Conservation (phyloP, 768 basidiomycete species). For the Pulveroboletus ravenelii region DNA sequence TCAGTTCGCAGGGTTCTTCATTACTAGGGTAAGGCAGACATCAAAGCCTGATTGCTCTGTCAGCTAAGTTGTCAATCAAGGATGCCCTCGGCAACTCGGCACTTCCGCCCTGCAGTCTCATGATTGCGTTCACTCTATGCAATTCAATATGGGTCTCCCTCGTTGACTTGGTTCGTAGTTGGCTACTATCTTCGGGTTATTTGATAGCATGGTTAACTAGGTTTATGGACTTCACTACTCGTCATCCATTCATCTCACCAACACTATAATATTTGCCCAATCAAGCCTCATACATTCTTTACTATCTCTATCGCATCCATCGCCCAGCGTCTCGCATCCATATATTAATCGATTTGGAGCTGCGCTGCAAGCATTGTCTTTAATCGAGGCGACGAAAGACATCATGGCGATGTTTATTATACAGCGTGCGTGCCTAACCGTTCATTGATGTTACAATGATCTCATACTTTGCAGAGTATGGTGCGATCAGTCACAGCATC, state of each 20-base stretch:
- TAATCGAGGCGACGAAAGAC: constrained; percentile 18
- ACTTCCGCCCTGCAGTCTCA: constrained; percentile 4
- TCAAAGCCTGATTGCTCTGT: not conserved
- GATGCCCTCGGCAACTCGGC: constrained; percentile 16
- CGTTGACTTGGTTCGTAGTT: constrained; percentile 22
- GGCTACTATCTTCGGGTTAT: not conserved
- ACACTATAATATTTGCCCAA: constrained; percentile 21
- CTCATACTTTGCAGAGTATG: constrained; percentile 25
- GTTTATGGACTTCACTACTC: constrained; percentile 19
- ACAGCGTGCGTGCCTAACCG: constrained; percentile 16
- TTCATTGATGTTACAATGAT: not conserved
- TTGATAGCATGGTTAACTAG: constrained; percentile 10
- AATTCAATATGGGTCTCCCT: constrained; percentile 18
- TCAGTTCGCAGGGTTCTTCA: constrained; percentile 33
- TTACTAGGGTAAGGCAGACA: constrained; percentile 21
- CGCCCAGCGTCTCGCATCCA: constrained; percentile 1
- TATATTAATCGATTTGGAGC: constrained; percentile 4
- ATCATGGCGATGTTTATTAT: constrained; percentile 19
- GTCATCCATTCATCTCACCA: constrained; percentile 19
- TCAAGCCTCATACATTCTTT: constrained; percentile 16
- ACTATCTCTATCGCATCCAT: constrained; percentile 10
- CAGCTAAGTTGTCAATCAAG: constrained; percentile 3
- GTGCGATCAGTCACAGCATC: constrained; percentile 24
- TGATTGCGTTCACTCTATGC: constrained; percentile 19
- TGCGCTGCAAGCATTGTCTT: constrained; percentile 8